Conservation (phyloP, 2,329 filamentous ascomycete species). For the Trichoderma hamatum region DNA sequence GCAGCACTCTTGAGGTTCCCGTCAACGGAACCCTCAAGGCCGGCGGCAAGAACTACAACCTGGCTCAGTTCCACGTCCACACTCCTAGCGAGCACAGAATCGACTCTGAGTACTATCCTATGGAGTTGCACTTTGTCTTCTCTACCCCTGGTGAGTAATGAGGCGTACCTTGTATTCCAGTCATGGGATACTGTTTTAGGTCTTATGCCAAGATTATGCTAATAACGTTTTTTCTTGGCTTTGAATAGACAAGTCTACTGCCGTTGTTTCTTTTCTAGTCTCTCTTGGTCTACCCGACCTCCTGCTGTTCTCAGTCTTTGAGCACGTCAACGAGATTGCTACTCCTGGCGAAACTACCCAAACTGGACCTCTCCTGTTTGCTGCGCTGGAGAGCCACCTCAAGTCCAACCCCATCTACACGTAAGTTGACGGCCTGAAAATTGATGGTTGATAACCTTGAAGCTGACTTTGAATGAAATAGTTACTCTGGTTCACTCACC, state of each 20-base stretch:
- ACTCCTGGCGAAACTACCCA: slow-evolving; percentile 45
- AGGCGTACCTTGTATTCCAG: not conserved
- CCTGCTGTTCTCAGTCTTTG: slow-evolving; percentile 44
- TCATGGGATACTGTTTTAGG: too few relatives aligned
- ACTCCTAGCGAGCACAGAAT: slow-evolving; percentile 62
- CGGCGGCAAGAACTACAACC: slow-evolving; percentile 44
- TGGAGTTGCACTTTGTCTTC: slow-evolving; percentile 41
- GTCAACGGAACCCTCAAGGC: slow-evolving; percentile 52
- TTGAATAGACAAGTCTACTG: slow-evolving; percentile 18
- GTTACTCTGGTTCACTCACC: slow-evolving; percentile 62
- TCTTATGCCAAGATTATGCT: not conserved
- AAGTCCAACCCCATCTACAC: slow-evolving; percentile 35
- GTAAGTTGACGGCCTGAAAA: slow-evolving; percentile 28
- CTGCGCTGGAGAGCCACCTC: slow-evolving; percentile 43
- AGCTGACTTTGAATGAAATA: not conserved
- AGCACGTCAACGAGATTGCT: slow-evolving; percentile 42
- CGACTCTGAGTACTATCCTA: slow-evolving; percentile 39
- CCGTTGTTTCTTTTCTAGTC: slow-evolving; percentile 37
- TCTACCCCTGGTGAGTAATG: slow-evolving; percentile 25
- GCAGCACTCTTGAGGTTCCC: slow-evolving; percentile 54
- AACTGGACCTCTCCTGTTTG: slow-evolving; percentile 48
- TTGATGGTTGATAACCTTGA: not conserved
- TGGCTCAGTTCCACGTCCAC: slow-evolving; percentile 64
- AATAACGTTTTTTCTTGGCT: not conserved
- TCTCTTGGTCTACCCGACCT: slow-evolving; percentile 4